Conservation (phyloP, 1,139 yeast genomes). For the Pichia sp. region DNA sequence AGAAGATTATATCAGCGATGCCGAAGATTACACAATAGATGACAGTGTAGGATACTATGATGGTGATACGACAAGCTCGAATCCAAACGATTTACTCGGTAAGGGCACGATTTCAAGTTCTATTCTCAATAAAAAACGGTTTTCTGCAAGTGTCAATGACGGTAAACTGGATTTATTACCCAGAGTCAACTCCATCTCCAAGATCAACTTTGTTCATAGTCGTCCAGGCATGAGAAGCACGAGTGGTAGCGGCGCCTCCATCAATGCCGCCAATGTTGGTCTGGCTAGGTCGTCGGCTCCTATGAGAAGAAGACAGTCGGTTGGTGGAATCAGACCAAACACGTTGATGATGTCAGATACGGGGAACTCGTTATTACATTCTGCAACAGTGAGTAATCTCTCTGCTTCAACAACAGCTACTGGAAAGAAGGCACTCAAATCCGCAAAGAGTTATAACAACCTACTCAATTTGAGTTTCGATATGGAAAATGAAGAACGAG, state of each 20-base stretch:
- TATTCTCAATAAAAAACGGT: neutral
- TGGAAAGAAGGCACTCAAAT: neutral
- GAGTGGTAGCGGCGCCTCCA: neutral
- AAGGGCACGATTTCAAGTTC: neutral
- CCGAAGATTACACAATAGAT: constrained; percentile 20
- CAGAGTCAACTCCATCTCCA: constrained; percentile 18
- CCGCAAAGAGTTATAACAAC: constrained; percentile 10
- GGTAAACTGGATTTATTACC: neutral
- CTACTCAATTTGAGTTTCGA: neutral
- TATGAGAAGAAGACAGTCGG: neutral
- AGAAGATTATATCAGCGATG: constrained; percentile 28
- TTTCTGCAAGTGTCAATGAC: neutral
- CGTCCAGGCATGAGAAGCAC: constrained; percentile 16
- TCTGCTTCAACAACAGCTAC: neutral
- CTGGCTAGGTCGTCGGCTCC: neutral
- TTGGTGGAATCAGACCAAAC: neutral
- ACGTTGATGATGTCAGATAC: neutral
- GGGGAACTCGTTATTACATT: neutral
- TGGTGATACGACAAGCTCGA: neutral
- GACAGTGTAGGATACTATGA: constrained; percentile 16
- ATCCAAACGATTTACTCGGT: neutral
- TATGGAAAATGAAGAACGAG: constrained; percentile 1
- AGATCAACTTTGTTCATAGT: constrained; percentile 22
- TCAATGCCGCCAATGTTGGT: neutral
- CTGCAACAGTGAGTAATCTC: neutral